Evolutionary conservation across 139 green algal species (phyloP).

Genomic region (Edaphochlamys debaryana): DNA sequence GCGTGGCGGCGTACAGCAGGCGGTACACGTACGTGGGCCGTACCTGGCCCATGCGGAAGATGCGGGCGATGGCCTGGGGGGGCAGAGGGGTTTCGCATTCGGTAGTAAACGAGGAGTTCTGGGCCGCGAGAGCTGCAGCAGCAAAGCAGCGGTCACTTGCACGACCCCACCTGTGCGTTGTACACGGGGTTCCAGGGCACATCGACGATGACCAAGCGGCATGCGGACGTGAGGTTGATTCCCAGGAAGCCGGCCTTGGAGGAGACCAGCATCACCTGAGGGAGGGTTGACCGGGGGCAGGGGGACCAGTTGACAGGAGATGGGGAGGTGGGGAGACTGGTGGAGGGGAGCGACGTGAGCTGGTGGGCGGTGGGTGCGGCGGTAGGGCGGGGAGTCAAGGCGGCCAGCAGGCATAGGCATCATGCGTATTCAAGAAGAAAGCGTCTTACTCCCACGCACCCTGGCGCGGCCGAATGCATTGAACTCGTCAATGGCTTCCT

Average conservation of each 20-base stretch:
- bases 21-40: constrained; percentile 63
- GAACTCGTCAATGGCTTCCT: constrained; percentile 35
- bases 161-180: constrained; percentile 52
- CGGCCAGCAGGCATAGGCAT: no score
- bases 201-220: constrained; percentile 61
- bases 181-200: constrained; percentile 68
- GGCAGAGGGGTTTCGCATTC: no score
- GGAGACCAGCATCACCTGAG: constrained; percentile 64
- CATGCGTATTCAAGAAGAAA: no score
- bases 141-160: no score
- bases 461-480: background rate
- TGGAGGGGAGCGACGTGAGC: no score
- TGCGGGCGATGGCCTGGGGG: constrained; percentile 62
- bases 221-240: constrained; percentile 71
- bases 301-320: background rate
- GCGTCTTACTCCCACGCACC: background rate
- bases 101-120: no score
- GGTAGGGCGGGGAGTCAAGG: no score
- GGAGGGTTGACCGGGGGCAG: background rate
- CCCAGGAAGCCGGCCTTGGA: constrained; percentile 60
- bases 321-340: no score
- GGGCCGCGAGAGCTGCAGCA: no score
- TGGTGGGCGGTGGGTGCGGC: no score
- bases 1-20: constrained; percentile 59
- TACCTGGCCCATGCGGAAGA: constrained; percentile 68